These are phyloP conservation scores for Puccinia triticina DNA, from an alignment of 1,284 basidiomycete species.

Conservation along the genomic window DNA sequence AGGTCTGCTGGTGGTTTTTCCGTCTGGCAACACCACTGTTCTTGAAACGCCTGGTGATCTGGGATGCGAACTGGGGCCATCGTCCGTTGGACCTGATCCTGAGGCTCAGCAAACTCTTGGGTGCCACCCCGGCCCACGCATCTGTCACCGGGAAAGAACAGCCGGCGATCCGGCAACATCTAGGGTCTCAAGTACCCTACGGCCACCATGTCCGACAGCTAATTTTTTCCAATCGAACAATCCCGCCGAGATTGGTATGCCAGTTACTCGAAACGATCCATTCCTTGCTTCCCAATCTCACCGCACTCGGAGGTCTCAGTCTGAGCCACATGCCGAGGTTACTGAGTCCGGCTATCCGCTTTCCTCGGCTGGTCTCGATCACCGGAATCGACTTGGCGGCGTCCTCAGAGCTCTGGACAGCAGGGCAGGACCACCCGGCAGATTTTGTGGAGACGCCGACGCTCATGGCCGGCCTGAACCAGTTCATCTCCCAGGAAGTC, in stretches of 20 bases:
- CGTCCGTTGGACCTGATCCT: neutral
- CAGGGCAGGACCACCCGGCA: neutral
- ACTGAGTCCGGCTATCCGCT: conserved; percentile 38
- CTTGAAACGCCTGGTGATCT: conserved; percentile 26
- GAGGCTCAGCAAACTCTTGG: conserved; percentile 3
- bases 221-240: conserved; percentile 22
- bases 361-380: conserved; percentile 34
- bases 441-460: neutral
- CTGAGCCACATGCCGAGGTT: conserved; percentile 28
- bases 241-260: neutral
- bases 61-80: conserved; percentile 12
- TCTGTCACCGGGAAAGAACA: neutral
- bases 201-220: conserved; percentile 43
- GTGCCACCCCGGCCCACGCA: neutral
- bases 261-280: conserved; percentile 35
- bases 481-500: conserved; percentile 26
- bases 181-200: neutral
- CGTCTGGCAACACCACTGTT: conserved; percentile 21
- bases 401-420: conserved; percentile 18
- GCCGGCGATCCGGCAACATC: neutral
- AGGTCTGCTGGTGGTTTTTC: conserved; percentile 36
- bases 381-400: conserved; percentile 15
- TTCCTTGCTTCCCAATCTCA: conserved; percentile 41
- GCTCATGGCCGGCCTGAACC: neutral
- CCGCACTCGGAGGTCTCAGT: conserved; percentile 10